A percentile compares a stretch with the other conserved stretches of the same genome.
These are phyloP conservation scores for Arachnopeziza araneosa DNA, from an alignment of 2,329 filamentous ascomycete species.

Conservation along the genomic window DNA sequence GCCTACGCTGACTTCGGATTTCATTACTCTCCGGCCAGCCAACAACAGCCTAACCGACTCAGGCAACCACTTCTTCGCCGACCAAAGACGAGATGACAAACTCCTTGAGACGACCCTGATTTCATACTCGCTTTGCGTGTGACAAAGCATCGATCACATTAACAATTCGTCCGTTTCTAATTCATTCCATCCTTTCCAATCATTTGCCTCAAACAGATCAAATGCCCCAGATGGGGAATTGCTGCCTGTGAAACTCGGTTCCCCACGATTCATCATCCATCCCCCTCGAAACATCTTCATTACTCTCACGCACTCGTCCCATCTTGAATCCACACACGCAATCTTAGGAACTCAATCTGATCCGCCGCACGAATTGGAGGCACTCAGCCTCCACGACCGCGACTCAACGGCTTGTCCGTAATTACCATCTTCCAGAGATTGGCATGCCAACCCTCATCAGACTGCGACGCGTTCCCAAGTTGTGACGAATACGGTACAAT, in stretches of 20 bases:
- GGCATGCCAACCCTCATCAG: neutral
- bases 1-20: neutral
- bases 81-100: neutral
- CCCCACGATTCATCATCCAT: neutral
- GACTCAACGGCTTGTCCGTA: neutral
- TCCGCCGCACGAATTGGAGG: neutral
- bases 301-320: neutral
- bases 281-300: neutral
- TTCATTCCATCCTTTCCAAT: neutral
- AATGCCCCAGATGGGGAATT: neutral
- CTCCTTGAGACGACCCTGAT: neutral
- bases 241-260: neutral
- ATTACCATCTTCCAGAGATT: neutral
- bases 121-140: neutral
- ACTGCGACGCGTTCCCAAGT: neutral
- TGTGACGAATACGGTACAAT: neutral
- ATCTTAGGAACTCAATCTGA: neutral
- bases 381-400: neutral
- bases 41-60: neutral
- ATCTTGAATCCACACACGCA: neutral
- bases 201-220: neutral
- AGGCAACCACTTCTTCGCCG: neutral
- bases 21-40: neutral
- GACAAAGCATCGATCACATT: neutral
- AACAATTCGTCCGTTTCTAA: neutral